These are phyloP conservation scores for Calonectria hongkongensis DNA, from an alignment of 2,329 filamentous ascomycete species.

Conservation along the genomic window DNA sequence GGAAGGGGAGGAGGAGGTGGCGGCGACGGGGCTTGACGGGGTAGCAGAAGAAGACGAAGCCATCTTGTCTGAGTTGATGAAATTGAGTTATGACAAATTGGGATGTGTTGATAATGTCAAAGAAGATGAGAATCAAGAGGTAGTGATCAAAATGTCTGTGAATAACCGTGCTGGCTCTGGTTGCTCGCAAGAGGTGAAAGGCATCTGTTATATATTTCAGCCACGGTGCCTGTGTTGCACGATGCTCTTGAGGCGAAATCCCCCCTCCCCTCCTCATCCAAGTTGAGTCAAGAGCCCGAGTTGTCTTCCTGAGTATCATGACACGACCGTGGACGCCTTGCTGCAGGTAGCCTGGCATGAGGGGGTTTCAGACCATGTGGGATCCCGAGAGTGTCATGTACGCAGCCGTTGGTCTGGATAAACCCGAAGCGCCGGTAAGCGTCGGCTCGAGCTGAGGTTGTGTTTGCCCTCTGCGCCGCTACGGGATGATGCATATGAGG, in stretches of 20 bases:
- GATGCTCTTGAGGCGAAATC: too few species aligned
- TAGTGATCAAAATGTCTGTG: background rate
- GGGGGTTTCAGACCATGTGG: slow-evolving; percentile 20
- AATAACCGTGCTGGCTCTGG: background rate
- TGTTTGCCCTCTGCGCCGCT: too few species aligned
- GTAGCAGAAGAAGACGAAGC: background rate
- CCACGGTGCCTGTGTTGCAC: background rate
- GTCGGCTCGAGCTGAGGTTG: background rate
- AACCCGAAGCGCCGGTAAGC: background rate
- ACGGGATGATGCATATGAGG: background rate
- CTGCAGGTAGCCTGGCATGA: slow-evolving; percentile 17
- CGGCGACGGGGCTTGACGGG: slow-evolving; percentile 8
- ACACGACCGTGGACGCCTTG: slow-evolving; percentile 3
- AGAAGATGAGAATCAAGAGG: background rate
- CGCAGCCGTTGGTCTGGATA: background rate
- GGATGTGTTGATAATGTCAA: background rate
- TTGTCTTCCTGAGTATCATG: slow-evolving; percentile 3
- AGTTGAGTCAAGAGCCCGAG: background rate
- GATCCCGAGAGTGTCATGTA: slow-evolving; percentile 4
- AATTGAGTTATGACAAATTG: background rate
- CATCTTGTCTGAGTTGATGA: background rate
- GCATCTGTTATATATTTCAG: background rate
- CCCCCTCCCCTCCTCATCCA: background rate
- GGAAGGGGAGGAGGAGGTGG: background rate
- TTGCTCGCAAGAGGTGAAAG: background rate